Evolutionary conservation across 75 land plant species (phyloP).

Genomic region (Chamaecyparis obtusa): DNA sequence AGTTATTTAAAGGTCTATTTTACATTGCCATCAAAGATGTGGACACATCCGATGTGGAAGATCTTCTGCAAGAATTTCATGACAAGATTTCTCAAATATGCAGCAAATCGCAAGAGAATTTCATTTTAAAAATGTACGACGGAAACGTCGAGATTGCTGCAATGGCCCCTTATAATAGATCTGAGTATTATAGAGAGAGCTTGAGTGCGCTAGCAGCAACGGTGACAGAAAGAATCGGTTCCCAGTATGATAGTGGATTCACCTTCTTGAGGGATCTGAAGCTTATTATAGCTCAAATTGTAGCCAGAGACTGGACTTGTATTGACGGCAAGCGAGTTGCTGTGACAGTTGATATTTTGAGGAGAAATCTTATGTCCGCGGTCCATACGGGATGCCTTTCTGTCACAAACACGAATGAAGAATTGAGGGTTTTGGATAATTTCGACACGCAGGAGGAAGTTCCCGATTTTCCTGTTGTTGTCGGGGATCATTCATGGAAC

Average conservation of each 20-base stretch:
- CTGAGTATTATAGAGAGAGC: conserved; percentile 18
- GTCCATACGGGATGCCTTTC: conserved; percentile 17
- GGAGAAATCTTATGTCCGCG: not conserved
- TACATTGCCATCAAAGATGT: conserved; percentile 40
- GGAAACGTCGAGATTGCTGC: conserved; percentile 31
- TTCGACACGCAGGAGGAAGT: not conserved
- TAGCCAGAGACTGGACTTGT: conserved; percentile 34
- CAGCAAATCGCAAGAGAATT: conserved; percentile 26
- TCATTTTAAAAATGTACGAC: conserved; percentile 34
- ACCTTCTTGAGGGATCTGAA: conserved; percentile 17
- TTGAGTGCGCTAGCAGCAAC: conserved; percentile 13
- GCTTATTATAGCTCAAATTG: conserved; percentile 17
- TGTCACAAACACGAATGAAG: not conserved
- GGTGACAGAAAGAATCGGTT: not conserved
- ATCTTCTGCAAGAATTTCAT: conserved; percentile 24
- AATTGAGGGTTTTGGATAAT: not conserved
- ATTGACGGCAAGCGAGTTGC: conserved; percentile 27
- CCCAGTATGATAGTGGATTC: conserved; percentile 14
- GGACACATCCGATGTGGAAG: conserved; percentile 37
- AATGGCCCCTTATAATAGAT: conserved; percentile 29
- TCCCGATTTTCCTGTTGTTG: not conserved
- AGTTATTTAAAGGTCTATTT: conserved; percentile 37
- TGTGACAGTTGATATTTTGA: conserved; percentile 5
- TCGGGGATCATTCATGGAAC: not conserved
- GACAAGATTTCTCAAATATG: conserved; percentile 25